Percentiles rank a stretch among this genome's conserved stretches.
phyloP scores from a whole-genome alignment of 805 yeast species.

The Cephaloascus fragrans region DNA sequence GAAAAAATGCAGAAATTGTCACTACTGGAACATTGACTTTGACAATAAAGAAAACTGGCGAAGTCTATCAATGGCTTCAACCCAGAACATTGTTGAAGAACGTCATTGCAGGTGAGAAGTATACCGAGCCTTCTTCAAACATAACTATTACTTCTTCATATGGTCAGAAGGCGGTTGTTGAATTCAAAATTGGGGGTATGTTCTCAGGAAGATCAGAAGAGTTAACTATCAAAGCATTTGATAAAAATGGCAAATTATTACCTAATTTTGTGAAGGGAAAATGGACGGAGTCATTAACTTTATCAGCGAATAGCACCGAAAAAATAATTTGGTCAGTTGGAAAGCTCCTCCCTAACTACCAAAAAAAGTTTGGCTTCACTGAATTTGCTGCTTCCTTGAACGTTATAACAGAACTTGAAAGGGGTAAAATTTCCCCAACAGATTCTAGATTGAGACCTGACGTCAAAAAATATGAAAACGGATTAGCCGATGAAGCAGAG shows the following conservation, averaged over 20 bases:
- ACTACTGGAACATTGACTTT: constrained; percentile 64
- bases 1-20: constrained; percentile 78
- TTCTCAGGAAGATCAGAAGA: constrained; percentile 78
- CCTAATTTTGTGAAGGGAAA: constrained; percentile 52
- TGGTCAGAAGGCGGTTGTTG: constrained; percentile 63
- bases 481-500: constrained; percentile 67
- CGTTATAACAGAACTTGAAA: constrained; percentile 66
- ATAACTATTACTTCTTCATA: constrained; percentile 56
- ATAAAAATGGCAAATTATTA: constrained; percentile 21
- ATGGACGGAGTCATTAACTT: constrained; percentile 67
- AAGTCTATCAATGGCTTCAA: constrained; percentile 68
- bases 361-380: constrained; percentile 77
- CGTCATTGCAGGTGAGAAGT: constrained; percentile 90
- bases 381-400: constrained; percentile 73
- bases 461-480: constrained; percentile 59
- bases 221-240: constrained; percentile 33
- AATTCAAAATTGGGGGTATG: constrained; percentile 75
- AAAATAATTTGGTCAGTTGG: constrained; percentile 65
- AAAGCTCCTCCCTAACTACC: constrained; percentile 44
- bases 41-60: constrained; percentile 50
- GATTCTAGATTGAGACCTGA: constrained; percentile 92
- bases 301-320: constrained; percentile 30
- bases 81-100: constrained; percentile 81
- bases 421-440: constrained; percentile 60
- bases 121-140: constrained; percentile 73